Conservation (phyloP, 2,329 filamentous ascomycete genomes). For the Colletotrichum orchidophilum region DNA sequence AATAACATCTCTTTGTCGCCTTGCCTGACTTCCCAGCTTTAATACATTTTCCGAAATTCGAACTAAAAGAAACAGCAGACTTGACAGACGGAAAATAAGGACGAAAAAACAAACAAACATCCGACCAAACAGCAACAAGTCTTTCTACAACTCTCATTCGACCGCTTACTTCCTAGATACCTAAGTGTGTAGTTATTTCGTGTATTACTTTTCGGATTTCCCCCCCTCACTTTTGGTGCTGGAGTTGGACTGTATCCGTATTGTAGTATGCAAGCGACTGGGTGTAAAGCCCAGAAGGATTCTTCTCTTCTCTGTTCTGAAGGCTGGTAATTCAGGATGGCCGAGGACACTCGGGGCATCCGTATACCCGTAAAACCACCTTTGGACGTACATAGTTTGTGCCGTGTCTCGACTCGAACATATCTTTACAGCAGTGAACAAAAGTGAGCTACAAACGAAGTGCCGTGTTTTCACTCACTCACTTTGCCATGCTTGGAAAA, state of each 20-base stretch:
- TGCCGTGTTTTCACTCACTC: background rate
- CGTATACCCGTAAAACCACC: background rate
- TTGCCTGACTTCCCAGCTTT: conserved; percentile 7
- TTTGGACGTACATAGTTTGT: background rate
- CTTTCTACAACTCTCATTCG: background rate
- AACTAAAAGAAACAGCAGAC: background rate
- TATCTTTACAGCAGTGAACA: background rate
- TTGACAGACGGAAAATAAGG: background rate
- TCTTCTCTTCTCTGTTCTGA: background rate
- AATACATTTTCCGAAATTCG: background rate
- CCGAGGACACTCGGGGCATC: background rate
- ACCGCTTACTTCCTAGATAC: background rate
- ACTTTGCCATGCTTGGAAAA: background rate
- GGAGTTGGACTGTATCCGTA: background rate
- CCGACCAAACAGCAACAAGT: background rate
- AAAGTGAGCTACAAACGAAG: background rate
- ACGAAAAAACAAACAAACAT: background rate
- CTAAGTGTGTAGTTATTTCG: background rate
- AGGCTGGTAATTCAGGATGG: background rate
- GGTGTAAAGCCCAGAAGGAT: background rate
- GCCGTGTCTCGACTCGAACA: background rate
- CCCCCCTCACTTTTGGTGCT: background rate
- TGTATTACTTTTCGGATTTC: background rate
- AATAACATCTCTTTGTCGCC: conserved; percentile 31
- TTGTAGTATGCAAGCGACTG: background rate